Conservation (phyloP, 495 filamentous ascomycete genomes). For the Podospora anserina region DNA sequence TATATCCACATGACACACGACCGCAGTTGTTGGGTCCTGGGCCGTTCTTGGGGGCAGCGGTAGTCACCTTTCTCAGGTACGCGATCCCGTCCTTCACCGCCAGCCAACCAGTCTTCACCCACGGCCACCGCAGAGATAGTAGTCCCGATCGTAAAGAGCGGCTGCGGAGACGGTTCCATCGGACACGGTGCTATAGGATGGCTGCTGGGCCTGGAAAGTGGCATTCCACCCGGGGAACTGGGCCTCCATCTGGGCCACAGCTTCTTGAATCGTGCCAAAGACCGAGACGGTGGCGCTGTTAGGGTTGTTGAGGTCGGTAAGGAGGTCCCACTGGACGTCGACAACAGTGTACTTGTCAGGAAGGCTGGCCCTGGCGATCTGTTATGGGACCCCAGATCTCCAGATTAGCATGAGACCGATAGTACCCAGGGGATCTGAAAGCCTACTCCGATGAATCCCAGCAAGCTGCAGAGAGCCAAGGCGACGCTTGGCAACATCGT, state of each 20-base stretch:
- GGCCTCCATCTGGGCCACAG: not conserved
- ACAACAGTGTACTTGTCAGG: not conserved
- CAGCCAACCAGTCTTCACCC: not conserved
- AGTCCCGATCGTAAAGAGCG: not conserved
- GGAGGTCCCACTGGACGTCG: not conserved
- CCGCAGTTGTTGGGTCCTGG: not conserved
- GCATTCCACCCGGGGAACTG: not conserved
- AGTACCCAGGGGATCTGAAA: not conserved
- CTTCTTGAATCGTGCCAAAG: not conserved
- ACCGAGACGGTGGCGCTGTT: not conserved
- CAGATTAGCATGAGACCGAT: not conserved
- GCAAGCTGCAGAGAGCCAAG: not conserved
- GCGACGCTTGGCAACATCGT: not conserved
- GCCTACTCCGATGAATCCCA: not conserved
- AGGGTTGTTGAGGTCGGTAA: not conserved
- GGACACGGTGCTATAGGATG: not conserved
- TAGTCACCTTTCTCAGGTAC: not conserved
- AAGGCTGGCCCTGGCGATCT: not conserved
- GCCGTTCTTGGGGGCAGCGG: not conserved
- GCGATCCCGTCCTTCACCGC: not conserved
- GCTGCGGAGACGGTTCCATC: not conserved
- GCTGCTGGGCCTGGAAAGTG: not conserved
- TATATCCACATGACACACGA: not conserved
- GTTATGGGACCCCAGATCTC: not conserved
- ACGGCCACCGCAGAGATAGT: not conserved